Evolutionary conservation across 768 basidiomycete species (phyloP), one percentile per base, ranked within the genome.

Genomic region (Coprinopsis marcescibilis): DNA sequence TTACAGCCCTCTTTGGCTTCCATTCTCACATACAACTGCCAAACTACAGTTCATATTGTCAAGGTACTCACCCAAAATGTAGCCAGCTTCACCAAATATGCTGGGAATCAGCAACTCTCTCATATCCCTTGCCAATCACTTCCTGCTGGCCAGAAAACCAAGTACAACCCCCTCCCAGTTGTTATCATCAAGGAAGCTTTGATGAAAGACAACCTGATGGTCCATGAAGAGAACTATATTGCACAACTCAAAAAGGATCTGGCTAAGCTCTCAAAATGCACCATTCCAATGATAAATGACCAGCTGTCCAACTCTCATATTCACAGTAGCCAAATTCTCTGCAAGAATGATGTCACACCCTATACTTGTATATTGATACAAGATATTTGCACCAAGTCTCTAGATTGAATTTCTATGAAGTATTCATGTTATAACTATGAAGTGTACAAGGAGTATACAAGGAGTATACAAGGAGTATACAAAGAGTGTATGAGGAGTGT

Each of bases 101-200:
- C 35, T n/a, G 33, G 34, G 14, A 19, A 40, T 19, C 34, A 41
- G 4, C 6, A 19, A 3, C 42, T 52, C 27, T 57, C 56, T 30
- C 42, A 55, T 32, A 37, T 17, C 7, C 34, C 56, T 30, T 55
- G 48, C n/a, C 55, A 50, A 11, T n/a, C 30, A n/a, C 40, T 57
- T 1, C 59, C 62, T 1, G 23, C 34, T 12, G 52, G 54, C 4
- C 40, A 59, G n/a, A 54, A 35, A n/a, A 65, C 59, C 0, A 21
- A 52, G 11, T 51, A 55, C 20, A 59, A 30, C 24, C 58, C 59
- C 2, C 32, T 60, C 4, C 39, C 51, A 1, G 45, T 55, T 1
- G 50, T 57, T 0, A 61, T 59, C 2, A 62, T 61, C 25, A 60
- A 64, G 35, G 63, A 65, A 47, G 55, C 55, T 10, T 55, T 59